Conservation (phyloP, 2,329 filamentous ascomycete species). For the Sporothrix pseudoabietina region DNA sequence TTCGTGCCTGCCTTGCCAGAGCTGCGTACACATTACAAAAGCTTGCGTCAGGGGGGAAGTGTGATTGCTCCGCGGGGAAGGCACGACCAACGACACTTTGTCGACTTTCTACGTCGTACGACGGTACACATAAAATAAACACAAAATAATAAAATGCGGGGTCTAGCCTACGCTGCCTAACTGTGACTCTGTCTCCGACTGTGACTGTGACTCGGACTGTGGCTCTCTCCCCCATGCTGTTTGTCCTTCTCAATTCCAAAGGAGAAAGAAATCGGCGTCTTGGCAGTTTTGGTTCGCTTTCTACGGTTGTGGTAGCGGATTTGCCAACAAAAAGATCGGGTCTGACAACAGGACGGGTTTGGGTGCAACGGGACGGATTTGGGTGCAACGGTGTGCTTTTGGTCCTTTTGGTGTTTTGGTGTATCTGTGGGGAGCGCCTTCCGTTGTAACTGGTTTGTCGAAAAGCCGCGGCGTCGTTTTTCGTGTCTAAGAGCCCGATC, state of each 20-base stretch:
- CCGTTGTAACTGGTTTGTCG: background rate
- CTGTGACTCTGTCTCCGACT: background rate
- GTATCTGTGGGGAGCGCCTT: background rate
- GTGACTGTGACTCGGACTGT: background rate
- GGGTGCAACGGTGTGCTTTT: no score
- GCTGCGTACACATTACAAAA: background rate
- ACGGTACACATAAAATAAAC: no score
- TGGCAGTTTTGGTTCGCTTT: background rate
- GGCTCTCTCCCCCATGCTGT: background rate
- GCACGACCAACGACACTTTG: background rate
- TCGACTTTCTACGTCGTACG: background rate
- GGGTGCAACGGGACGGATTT: no score
- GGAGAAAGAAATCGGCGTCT: background rate
- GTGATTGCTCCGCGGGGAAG: background rate
- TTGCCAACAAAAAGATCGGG: background rate
- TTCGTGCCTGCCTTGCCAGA: background rate
- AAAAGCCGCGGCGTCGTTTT: slow-evolving; percentile 2
- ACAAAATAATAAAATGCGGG: slow-evolving; percentile 6
- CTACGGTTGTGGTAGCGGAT: no score
- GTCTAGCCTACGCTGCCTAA: background rate
- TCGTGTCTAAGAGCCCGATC: slow-evolving; percentile 4
- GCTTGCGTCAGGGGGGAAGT: background rate
- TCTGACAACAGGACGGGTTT: background rate
- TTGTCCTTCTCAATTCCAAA: background rate
- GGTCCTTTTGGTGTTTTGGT: background rate